A percentile compares a stretch with the other conserved stretches of the same genome.
Conservation (phyloP, 164 flowering plant genomes). For the Paratinospora sagittata region DNA sequence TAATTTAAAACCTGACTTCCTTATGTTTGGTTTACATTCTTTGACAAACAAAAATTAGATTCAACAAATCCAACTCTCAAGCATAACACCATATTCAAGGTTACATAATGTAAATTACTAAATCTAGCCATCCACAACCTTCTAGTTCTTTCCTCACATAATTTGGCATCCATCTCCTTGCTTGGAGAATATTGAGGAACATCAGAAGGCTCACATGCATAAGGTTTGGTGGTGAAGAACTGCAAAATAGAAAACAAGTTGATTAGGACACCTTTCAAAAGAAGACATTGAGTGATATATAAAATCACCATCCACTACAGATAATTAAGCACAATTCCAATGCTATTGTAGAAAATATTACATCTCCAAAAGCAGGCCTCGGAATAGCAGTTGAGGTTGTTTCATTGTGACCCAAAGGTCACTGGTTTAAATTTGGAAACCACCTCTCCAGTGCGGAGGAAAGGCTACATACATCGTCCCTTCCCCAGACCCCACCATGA, state of each 20-base stretch:
- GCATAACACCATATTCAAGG: background rate
- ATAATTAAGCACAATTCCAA: too few species aligned
- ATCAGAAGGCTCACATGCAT: slow-evolving; percentile 87
- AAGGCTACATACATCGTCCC: too few species aligned
- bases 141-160: slow-evolving; percentile 83
- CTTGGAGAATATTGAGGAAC: slow-evolving; percentile 90
- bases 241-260: slow-evolving; percentile 27
- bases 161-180: slow-evolving; percentile 94
- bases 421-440: too few species aligned
- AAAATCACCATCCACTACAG: too few species aligned
- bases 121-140: slow-evolving; percentile 36
- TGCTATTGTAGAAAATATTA: too few species aligned
- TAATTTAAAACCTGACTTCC: too few species aligned
- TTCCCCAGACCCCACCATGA: too few species aligned
- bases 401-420: too few species aligned
- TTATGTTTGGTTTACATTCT: too few species aligned
- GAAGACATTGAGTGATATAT: background rate
- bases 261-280: background rate
- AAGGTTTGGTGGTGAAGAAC: slow-evolving; percentile 78
- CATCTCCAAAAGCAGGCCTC: too few species aligned
- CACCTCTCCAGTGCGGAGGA: too few species aligned
- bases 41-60: background rate
- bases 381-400: too few species aligned
- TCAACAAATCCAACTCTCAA: background rate
- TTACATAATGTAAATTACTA: background rate